These are phyloP conservation scores for Stemphylium lycopersici DNA, from an alignment of 2,329 filamentous ascomycete genomes.

Conservation along the genomic window DNA sequence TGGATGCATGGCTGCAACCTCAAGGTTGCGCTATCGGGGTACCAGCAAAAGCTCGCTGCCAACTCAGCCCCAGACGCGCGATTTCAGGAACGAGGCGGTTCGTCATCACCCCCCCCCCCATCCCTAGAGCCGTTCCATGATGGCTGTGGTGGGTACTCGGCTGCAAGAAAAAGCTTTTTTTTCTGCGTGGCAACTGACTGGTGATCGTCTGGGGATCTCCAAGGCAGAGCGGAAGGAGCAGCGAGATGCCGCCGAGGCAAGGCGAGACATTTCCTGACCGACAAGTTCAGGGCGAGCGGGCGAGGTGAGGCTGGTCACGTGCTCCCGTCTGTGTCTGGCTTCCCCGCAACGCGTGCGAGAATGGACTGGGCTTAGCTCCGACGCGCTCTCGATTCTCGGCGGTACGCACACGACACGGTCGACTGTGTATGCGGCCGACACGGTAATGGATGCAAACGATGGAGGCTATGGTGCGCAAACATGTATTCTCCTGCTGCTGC, in stretches of 20 bases:
- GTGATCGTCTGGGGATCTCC: slow-evolving; percentile 5
- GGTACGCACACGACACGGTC: slow-evolving; percentile 24
- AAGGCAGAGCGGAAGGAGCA: slow-evolving; percentile 9
- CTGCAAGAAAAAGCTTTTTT: slow-evolving; percentile 12
- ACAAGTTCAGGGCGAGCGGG: not conserved
- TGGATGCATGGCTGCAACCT: slow-evolving; percentile 4
- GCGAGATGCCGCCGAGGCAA: slow-evolving; percentile 2
- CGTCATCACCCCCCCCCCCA: slow-evolving; percentile 1
- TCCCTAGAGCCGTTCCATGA: not conserved
- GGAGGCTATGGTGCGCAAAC: slow-evolving; percentile 36
- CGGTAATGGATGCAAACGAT: slow-evolving; percentile 32
- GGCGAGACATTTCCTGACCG: not conserved
- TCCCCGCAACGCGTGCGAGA: slow-evolving; percentile 27
- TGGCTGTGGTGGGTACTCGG: slow-evolving; percentile 6
- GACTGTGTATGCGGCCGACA: slow-evolving; percentile 23
- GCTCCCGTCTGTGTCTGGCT: slow-evolving; percentile 1
- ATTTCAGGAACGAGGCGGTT: slow-evolving; percentile 11
- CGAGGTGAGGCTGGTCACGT: not conserved
- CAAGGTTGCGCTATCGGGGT: slow-evolving; percentile 12
- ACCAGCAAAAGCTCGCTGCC: not conserved
- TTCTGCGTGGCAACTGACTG: slow-evolving; percentile 6
- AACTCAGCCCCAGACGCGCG: slow-evolving; percentile 5
- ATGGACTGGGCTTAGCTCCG: slow-evolving; percentile 13
- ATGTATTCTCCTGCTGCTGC: not conserved
- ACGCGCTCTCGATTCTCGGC: slow-evolving; percentile 18